Evolutionary conservation across 78 protist species (phyloP).

Genomic region (slime mould (Dictyostelium discoideum)): DNA sequence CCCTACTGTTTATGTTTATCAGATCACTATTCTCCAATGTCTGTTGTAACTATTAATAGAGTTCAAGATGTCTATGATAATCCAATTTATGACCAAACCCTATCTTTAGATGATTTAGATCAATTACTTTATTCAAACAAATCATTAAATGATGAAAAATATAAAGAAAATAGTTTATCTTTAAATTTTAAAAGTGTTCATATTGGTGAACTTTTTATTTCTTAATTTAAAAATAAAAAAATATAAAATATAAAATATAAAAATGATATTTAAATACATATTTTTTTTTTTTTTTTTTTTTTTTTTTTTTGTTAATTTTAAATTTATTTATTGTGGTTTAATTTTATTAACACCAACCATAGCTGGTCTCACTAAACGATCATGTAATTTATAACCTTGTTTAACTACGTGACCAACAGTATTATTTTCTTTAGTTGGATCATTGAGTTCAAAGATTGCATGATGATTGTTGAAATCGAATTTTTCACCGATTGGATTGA

Average conservation of each 20-base stretch:
- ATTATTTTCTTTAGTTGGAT: conserved; percentile 43
- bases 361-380: conserved; percentile 67
- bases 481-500: conserved; percentile 72
- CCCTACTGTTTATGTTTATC: conserved; percentile 5
- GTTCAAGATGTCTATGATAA: conserved; percentile 71
- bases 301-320: neutral
- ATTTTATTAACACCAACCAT: conserved; percentile 58
- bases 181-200: conserved; percentile 54
- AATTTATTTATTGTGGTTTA: neutral
- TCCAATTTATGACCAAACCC: neutral
- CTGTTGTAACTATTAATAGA: conserved; percentile 71
- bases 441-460: conserved; percentile 65
- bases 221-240: neutral
- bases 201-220: conserved; percentile 42
- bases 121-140: neutral
- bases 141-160: conserved; percentile 17
- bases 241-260: neutral
- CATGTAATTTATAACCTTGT: conserved; percentile 65
- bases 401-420: conserved; percentile 47
- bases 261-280: neutral
- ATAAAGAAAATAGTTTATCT: neutral
- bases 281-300: neutral
- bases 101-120: conserved; percentile 38
- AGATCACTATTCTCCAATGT: conserved; percentile 5
- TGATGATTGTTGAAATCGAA: conserved; percentile 61